Conservation (phyloP, 352 stramenopile genomes). For the Pythium aquatile region DNA sequence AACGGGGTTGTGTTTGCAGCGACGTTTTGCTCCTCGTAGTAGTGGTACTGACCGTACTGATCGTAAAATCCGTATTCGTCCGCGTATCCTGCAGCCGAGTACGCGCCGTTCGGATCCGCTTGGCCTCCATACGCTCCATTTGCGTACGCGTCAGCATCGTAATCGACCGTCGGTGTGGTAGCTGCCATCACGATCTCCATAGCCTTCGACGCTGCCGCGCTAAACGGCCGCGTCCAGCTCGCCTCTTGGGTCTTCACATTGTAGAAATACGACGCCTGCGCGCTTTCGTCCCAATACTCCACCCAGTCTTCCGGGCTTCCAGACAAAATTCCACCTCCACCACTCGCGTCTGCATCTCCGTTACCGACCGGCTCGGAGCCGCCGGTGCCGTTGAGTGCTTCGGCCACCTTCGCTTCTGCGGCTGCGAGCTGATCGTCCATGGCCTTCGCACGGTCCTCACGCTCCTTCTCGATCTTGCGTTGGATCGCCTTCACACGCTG, state of each 20-base stretch:
- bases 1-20: slow-evolving; percentile 26
- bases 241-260: slow-evolving; percentile 87
- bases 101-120: slow-evolving; percentile 30
- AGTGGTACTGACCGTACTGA: slow-evolving; percentile 77
- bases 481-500: slow-evolving; percentile 55
- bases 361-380: slow-evolving; percentile 16
- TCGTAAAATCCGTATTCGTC: slow-evolving; percentile 85
- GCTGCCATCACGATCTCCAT: slow-evolving; percentile 38
- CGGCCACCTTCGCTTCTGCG: slow-evolving; percentile 52
- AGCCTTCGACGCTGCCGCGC: slow-evolving; percentile 33
- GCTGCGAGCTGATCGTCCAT: slow-evolving; percentile 60
- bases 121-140: slow-evolving; percentile 13
- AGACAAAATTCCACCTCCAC: slow-evolving; percentile 7
- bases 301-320: slow-evolving; percentile 71
- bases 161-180: slow-evolving; percentile 37
- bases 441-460: slow-evolving; percentile 49
- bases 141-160: slow-evolving; percentile 29
- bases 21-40: slow-evolving; percentile 56
- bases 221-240: slow-evolving; percentile 73
- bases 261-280: slow-evolving; percentile 88
- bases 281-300: slow-evolving; percentile 90
- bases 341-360: slow-evolving; percentile 8
- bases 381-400: slow-evolving; percentile 29
- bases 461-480: slow-evolving; percentile 61
- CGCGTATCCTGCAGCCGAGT: slow-evolving; percentile 43